phyloP scores from a whole-genome alignment of 163 green algal species.

The Volvox carteri region DNA sequence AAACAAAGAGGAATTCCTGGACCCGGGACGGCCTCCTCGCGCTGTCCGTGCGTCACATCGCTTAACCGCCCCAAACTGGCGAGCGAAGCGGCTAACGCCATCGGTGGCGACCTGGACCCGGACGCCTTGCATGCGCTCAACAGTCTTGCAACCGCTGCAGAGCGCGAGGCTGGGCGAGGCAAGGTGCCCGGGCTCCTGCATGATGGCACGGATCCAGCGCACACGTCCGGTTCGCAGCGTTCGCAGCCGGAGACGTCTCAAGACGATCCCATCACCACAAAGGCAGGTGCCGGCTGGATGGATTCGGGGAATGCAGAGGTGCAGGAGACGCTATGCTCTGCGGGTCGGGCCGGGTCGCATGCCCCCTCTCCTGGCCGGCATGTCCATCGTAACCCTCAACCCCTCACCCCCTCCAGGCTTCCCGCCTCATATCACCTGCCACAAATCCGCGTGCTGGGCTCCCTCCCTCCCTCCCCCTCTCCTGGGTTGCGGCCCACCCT shows the following conservation, averaged over 20 bases:
- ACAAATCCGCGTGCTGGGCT: no score
- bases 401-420: no score
- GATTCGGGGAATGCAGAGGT: no score
- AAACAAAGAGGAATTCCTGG: background rate
- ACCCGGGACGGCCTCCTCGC: background rate
- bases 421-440: no score
- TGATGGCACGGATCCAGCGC: background rate
- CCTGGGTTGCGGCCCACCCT: no score
- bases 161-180: slow-evolving; percentile 46
- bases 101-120: slow-evolving; percentile 17
- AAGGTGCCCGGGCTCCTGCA: background rate
- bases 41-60: background rate
- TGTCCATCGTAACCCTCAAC: no score
- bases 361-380: no score
- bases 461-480: no score
- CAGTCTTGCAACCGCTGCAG: slow-evolving; percentile 32
- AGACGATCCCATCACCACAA: slow-evolving; percentile 54
- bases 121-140: slow-evolving; percentile 52
- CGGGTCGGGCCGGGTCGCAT: no score
- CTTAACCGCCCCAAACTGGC: slow-evolving; percentile 36
- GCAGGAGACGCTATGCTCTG: no score
- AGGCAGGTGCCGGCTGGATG: slow-evolving; percentile 6
- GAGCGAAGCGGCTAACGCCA: slow-evolving; percentile 21
- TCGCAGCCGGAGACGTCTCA: slow-evolving; percentile 56
- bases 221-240: slow-evolving; percentile 37